A percentile compares a stretch with the other conserved stretches of the same genome.
These are phyloP conservation scores for Saccharomycopsis phalli DNA, from an alignment of 1,139 yeast species.

Conservation along the genomic window DNA sequence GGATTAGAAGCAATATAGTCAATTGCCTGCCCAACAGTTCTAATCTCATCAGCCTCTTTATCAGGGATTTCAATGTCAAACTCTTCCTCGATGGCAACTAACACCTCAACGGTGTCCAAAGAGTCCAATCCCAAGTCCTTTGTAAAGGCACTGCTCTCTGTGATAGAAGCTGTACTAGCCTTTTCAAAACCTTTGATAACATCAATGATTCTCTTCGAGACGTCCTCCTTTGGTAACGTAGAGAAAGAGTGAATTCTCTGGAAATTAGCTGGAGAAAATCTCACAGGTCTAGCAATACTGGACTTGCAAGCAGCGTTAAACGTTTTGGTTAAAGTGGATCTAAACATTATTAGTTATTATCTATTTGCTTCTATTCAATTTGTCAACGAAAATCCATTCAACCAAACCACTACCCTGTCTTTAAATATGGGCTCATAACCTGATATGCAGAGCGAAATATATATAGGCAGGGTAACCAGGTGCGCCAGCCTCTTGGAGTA, in stretches of 20 bases:
- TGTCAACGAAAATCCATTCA: too few species aligned
- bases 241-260: slow-evolving; percentile 12
- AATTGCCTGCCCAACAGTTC: slow-evolving; percentile 61
- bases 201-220: slow-evolving; percentile 20
- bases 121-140: slow-evolving; percentile 60
- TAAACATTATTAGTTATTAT: slow-evolving; percentile 17
- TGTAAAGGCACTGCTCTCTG: slow-evolving; percentile 19
- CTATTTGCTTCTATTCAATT: too few species aligned
- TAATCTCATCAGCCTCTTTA: slow-evolving; percentile 54
- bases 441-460: too few species aligned
- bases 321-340: slow-evolving; percentile 10
- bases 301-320: slow-evolving; percentile 2
- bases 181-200: slow-evolving; percentile 21
- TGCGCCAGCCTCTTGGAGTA: too few species aligned
- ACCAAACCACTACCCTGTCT: too few species aligned
- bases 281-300: slow-evolving; percentile 1
- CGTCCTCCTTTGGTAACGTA: slow-evolving; percentile 20
- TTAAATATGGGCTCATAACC: too few species aligned
- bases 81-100: slow-evolving; percentile 65
- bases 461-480: too few species aligned
- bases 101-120: slow-evolving; percentile 60
- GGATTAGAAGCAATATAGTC: slow-evolving; percentile 40
- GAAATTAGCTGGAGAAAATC: slow-evolving; percentile 1
- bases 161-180: slow-evolving; percentile 7
- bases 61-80: slow-evolving; percentile 65